Evolutionary conservation across 805 yeast species (phyloP), one percentile per base, ranked within the genome.

Genomic region (Teunomyces atbi): DNA sequence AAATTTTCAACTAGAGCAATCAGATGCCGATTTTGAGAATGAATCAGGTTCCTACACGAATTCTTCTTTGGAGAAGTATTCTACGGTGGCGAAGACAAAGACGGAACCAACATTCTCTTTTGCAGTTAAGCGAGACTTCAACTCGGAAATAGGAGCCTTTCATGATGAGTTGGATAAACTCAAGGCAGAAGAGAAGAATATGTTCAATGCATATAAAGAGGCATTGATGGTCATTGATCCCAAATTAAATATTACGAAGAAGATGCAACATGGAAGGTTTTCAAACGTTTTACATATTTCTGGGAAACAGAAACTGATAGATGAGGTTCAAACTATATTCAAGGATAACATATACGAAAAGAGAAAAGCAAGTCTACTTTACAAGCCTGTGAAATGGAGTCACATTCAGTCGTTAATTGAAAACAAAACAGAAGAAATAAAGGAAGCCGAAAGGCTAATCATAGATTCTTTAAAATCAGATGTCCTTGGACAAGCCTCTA

Each of bases 361-460:
- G 42, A 72, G 73, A 41, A 74, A 78, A 16, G 65, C 68, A 6
- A 68, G 73, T 15, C 63, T 82, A 0, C 57, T 78, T 3, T 71
- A 77, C 66, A 59, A 83, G 16, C 65, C 74, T 0, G 64, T 68
- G 26, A 62, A 69, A 1, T 73, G 78, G 59, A 83, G 90, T 82
- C 62, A 73, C 0, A 54, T 67, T 1, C 68, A 88, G 21, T 86
- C 86, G 0, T 57, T 66, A 5, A 63, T 84, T 12, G 78, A 79
- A 18, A 58, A 66, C 1, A 59, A 76, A 3, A 69, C 70, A n/a
- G 66, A 69, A 3, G 63, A 66, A 19, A 85, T 89, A 3, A 68
- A 69, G 11, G 55, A 55, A 1, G 82, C 80, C 46, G 97, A 91
- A 59, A 65, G 66, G 2, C 53, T 48, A 1, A 72, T 89, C 5